Base-by-base conservation (phyloP, 2,329 filamentous ascomycete species). In the Verticillium nubilum region DNA sequence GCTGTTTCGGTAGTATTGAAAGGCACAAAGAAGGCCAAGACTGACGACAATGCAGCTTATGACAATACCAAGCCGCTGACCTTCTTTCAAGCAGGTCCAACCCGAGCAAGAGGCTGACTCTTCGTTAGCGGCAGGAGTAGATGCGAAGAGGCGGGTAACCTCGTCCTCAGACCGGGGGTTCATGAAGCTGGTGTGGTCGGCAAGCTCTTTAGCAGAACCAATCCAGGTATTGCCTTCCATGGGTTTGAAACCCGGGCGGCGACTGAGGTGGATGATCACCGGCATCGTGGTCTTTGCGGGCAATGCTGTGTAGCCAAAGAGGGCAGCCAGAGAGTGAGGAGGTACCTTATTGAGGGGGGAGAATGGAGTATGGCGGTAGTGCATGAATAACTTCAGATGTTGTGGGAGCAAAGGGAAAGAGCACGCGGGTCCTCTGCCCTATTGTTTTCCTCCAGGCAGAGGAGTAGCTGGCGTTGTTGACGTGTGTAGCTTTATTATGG, bases 11-110 rank as follows among this genome's bases (percentile, higher is more conserved):
- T 69, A 74, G 67, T 72, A 78, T 66, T 74, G 69, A 37, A 71
- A 71, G 4, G 69, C 56, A 13, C 75, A 42, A 0, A 66, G 61
- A 2, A 77, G 47, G 10, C 71, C 59, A 13, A 71, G 60, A 4
- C 64, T 62, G 2, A 69, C 63, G 6, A 74, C 59, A 7, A 73
- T 59, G 15, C 70, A 65, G 60, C 72, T 74, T 60, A 75, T 70
- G 17, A 79, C 71, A 29, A 78, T 70, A 2, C 77, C 77, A 25
- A 71, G 72, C 33, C 76, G 68, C 52, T 76, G 68, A 0, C 70
- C 63, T 10, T 63, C 53, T 28, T 66, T 75, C n/a, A 79, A 67
- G 60, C 77, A 80, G 50, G 67, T 60, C 75, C 75, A 80, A 12
- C 73, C 56, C 52, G 59, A 60, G 61, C 72, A 77, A 10, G 60